A percentile compares a stretch with the other conserved stretches of the same genome.
Evolutionary conservation across 495 filamentous ascomycete species (phyloP).

Genomic region (Bacidia gigantensis): DNA sequence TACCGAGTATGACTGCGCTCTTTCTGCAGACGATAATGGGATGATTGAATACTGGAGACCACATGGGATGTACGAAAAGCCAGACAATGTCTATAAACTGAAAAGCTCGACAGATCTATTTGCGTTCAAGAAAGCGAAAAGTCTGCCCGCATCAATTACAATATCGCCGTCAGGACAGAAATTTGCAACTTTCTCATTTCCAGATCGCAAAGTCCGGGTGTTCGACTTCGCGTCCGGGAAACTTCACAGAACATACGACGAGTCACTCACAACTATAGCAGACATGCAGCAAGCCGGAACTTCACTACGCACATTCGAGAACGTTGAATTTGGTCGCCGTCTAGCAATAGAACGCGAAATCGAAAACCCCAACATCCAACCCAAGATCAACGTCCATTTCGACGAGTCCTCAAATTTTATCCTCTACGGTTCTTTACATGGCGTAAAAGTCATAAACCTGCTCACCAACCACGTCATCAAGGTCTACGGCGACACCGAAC

Average conservation of each 20-base stretch:
- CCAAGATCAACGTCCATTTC: conserved; percentile 74
- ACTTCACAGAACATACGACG: conserved; percentile 83
- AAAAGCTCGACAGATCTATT: conserved; percentile 91
- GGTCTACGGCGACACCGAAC: conserved; percentile 77
- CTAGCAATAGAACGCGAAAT: conserved; percentile 80
- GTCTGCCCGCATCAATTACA: conserved; percentile 67
- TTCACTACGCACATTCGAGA: conserved; percentile 60
- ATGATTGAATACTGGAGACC: conserved; percentile 98
- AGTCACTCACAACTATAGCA: conserved; percentile 70
- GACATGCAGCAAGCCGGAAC: conserved; percentile 94
- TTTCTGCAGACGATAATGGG: conserved; percentile 78
- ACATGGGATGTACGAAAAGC: conserved; percentile 69
- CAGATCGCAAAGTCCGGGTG: conserved; percentile 79
- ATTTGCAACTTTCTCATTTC: conserved; percentile 84
- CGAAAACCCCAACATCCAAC: conserved; percentile 50
- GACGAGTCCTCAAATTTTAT: conserved; percentile 95
- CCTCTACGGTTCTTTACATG: conserved; percentile 81
- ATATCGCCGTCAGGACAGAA: conserved; percentile 73
- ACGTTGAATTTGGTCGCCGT: conserved; percentile 82
- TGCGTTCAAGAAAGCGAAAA: conserved; percentile 93
- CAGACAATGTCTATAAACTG: conserved; percentile 75
- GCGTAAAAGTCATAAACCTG: conserved; percentile 88
- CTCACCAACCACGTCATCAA: conserved; percentile 83
- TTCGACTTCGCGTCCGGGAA: conserved; percentile 88
- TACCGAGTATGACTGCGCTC: conserved; percentile 71